Base-by-base conservation (phyloP, 129 eudicot species). In the Silybum marianum region DNA sequence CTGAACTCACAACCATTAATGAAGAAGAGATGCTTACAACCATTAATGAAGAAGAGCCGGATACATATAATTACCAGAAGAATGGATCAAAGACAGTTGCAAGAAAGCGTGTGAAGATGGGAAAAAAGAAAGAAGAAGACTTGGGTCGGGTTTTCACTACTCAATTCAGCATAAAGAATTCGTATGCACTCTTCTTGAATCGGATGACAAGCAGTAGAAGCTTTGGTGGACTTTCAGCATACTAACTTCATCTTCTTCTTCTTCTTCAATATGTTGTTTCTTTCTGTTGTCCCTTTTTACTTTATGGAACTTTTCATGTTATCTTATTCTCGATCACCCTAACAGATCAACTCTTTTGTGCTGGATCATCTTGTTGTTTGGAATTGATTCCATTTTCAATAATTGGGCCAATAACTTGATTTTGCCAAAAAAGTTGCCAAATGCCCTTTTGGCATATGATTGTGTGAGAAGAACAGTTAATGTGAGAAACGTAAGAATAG, bases 111-210 rank as follows among this genome's bases (percentile, higher is more conserved):
- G 22, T 39, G 69, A 89, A 81, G 51, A 84, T 68, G 48, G 72
- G 71, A 12, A 85, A 85, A 84, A 85, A 86, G 85, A 84, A 73
- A 23, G 79, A 85, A 71, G 84, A 78, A 16, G 88, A 85, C 34
- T 58, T 77, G 44, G 82, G 88, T 24, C 76, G 78, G 0, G 76
- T 87, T 73, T 88, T 90, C 78, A 74, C 78, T 4, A 46, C 89
- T 77, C 89, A 87, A 12, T 87, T 88, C 69, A 92, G 91, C 75
- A 12, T 90, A 6, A 88, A 88, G 76, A 84, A 82, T 46, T 88
- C 93, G 72, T 90, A 92, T 82, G 87, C 90, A 30, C 71, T 90
- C 39, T 86, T 90, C 86, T 85, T 90, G 87, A 79, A 90, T 32
- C 86, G 97, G 58, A 84, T 90, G 73, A 85, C 95, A 14, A 78